Conservation (phyloP, 2,329 filamentous ascomycete genomes). For the Phialocephala subalpina region DNA sequence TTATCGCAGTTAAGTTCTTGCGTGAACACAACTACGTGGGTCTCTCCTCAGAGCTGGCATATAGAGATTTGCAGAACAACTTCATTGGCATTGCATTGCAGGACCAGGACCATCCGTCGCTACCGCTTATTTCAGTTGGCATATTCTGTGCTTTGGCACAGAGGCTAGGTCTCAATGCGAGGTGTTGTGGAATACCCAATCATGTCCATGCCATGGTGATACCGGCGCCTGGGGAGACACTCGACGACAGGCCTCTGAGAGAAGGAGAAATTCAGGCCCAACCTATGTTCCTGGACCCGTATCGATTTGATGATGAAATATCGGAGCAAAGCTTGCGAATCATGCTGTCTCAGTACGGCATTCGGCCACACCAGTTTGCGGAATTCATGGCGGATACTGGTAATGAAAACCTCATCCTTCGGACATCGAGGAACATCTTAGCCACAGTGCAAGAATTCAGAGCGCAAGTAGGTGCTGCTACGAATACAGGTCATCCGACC, state of each 20-base stretch:
- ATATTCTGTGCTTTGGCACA: slow-evolving; percentile 86
- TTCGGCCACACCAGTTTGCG: slow-evolving; percentile 52
- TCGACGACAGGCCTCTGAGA: slow-evolving; percentile 58
- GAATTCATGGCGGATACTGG: slow-evolving; percentile 71
- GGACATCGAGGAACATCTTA: slow-evolving; percentile 83
- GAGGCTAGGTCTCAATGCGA: slow-evolving; percentile 77
- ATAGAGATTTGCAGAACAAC: slow-evolving; percentile 84
- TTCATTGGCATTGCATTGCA: slow-evolving; percentile 85
- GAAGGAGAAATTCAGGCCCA: slow-evolving; percentile 51
- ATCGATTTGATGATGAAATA: slow-evolving; percentile 73
- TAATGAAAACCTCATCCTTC: slow-evolving; percentile 73
- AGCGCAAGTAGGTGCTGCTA: slow-evolving; percentile 38
- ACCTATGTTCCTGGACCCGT: slow-evolving; percentile 87
- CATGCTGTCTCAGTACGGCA: slow-evolving; percentile 58
- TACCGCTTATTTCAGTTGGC: slow-evolving; percentile 85
- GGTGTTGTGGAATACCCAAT: slow-evolving; percentile 82
- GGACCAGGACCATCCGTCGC: slow-evolving; percentile 75
- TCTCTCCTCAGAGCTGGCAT: slow-evolving; percentile 69
- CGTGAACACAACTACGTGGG: slow-evolving; percentile 74
- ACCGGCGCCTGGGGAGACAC: slow-evolving; percentile 63
- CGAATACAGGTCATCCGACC: slow-evolving; percentile 46
- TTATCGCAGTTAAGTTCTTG: slow-evolving; percentile 74
- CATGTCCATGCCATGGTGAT: slow-evolving; percentile 85
- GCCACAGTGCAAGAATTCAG: slow-evolving; percentile 68
- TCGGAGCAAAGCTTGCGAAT: slow-evolving; percentile 63